Conservation (phyloP, 345 rosid genomes). For the Dovyalis caffra region DNA sequence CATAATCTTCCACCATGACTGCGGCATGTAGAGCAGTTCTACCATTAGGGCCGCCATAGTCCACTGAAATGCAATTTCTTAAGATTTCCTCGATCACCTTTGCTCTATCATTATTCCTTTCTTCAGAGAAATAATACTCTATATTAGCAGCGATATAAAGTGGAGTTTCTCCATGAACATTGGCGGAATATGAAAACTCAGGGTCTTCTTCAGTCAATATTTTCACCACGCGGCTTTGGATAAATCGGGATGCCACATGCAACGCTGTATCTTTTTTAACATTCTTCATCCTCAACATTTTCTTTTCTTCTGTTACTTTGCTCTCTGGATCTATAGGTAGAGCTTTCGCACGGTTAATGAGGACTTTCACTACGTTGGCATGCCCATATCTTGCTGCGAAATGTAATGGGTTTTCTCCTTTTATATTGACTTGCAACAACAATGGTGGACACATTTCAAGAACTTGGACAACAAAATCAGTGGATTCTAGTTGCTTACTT, state of each 20-base stretch:
- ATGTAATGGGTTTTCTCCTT: background rate
- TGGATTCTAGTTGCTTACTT: background rate
- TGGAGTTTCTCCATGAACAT: background rate
- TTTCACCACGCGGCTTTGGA: background rate
- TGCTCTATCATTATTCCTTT: no score
- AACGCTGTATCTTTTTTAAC: constrained; percentile 5
- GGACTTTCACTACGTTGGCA: background rate
- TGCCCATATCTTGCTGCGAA: background rate
- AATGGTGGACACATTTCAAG: background rate
- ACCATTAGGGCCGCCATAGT: background rate
- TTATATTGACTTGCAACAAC: background rate
- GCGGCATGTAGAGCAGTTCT: constrained; percentile 11
- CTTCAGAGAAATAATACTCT: fast-evolving
- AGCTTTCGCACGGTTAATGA: background rate
- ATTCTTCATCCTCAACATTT: background rate
- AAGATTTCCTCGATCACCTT: background rate
- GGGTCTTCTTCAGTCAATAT: background rate
- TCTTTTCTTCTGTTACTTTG: background rate
- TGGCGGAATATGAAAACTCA: background rate
- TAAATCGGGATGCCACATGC: background rate
- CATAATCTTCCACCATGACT: no score
- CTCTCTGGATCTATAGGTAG: background rate
- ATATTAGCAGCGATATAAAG: background rate
- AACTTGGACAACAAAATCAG: background rate
- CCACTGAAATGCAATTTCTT: background rate